Percentiles rank a stretch among this genome's conserved stretches.
Evolutionary conservation across 2,329 filamentous ascomycete genomes (phyloP).

Genomic region (Sclerotinia nivalis): DNA sequence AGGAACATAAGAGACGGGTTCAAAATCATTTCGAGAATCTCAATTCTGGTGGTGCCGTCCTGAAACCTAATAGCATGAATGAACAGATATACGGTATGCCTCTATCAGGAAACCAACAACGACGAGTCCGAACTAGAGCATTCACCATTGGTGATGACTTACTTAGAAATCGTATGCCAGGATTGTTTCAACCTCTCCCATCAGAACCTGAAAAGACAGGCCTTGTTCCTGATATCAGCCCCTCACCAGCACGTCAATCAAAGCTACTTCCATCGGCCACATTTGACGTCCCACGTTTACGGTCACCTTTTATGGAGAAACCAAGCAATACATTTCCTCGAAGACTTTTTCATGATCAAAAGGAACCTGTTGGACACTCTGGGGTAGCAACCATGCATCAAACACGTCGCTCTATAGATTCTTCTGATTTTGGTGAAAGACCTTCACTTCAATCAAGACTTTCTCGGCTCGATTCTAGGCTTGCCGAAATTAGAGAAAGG

Average conservation of each 20-base stretch:
- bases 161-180: slow-evolving; percentile 29
- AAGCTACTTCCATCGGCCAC: slow-evolving; percentile 41
- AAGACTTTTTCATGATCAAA: slow-evolving; percentile 48
- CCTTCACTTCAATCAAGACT: slow-evolving; percentile 36
- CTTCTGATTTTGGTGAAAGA: slow-evolving; percentile 38
- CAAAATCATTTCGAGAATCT: slow-evolving; percentile 36
- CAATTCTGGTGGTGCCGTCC: slow-evolving; percentile 33
- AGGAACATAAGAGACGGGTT: slow-evolving; percentile 40
- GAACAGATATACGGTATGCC: slow-evolving; percentile 39
- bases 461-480: slow-evolving; percentile 34
- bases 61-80: slow-evolving; percentile 38
- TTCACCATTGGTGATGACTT: slow-evolving; percentile 41
- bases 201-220: slow-evolving; percentile 4
- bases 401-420: slow-evolving; percentile 41
- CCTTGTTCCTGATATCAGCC: slow-evolving; percentile 3
- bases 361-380: slow-evolving; percentile 43
- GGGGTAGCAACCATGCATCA: slow-evolving; percentile 61
- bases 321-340: slow-evolving; percentile 63
- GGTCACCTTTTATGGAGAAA: slow-evolving; percentile 58
- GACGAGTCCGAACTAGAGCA: slow-evolving; percentile 40
- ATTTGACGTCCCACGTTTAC: slow-evolving; percentile 48
- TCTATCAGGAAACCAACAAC: slow-evolving; percentile 28
- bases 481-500: slow-evolving; percentile 37
- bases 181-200: slow-evolving; percentile 30
- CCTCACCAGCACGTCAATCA: slow-evolving; percentile 30